Conservation (phyloP, 2,329 filamentous ascomycete genomes). For the Phialophora tarda region DNA sequence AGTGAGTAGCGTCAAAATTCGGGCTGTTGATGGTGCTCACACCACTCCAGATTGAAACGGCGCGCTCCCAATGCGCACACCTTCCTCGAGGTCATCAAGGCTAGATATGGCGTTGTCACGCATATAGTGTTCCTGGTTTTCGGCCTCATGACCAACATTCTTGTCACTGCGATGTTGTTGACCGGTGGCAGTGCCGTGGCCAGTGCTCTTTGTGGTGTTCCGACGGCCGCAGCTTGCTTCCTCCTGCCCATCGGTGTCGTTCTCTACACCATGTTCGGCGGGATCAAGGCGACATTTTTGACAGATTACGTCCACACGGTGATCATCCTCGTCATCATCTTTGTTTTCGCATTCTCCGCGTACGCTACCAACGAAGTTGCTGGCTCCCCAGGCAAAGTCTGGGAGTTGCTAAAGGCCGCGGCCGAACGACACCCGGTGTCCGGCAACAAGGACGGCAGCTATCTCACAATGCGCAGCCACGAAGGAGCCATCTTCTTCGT, state of each 20-base stretch:
- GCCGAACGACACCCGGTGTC: slow-evolving; percentile 72
- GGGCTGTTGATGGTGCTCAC: not conserved
- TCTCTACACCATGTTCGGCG: slow-evolving; percentile 66
- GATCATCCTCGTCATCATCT: slow-evolving; percentile 77
- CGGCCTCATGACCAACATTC: slow-evolving; percentile 80
- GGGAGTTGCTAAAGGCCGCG: slow-evolving; percentile 75
- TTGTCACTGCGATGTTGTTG: slow-evolving; percentile 87
- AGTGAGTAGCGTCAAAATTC: slow-evolving; percentile 47
- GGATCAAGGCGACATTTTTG: slow-evolving; percentile 85
- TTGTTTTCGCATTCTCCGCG: slow-evolving; percentile 80
- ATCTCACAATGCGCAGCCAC: slow-evolving; percentile 81
- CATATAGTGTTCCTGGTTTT: slow-evolving; percentile 84
- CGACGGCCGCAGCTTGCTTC: slow-evolving; percentile 81
- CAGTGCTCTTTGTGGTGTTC: slow-evolving; percentile 72
- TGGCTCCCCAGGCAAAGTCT: slow-evolving; percentile 77
- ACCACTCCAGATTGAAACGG: slow-evolving; percentile 65
- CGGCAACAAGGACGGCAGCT: slow-evolving; percentile 80
- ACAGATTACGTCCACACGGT: slow-evolving; percentile 88
- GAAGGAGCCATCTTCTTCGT: slow-evolving; percentile 89
- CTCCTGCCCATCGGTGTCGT: slow-evolving; percentile 80
- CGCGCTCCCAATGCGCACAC: slow-evolving; percentile 85
- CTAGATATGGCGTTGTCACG: slow-evolving; percentile 74
- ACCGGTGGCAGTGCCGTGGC: slow-evolving; percentile 82
- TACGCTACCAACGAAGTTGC: slow-evolving; percentile 75
- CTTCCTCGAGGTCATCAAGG: slow-evolving; percentile 81